Conservation (phyloP, 495 filamentous ascomycete species). For the Trichocladium uniseriatum region DNA sequence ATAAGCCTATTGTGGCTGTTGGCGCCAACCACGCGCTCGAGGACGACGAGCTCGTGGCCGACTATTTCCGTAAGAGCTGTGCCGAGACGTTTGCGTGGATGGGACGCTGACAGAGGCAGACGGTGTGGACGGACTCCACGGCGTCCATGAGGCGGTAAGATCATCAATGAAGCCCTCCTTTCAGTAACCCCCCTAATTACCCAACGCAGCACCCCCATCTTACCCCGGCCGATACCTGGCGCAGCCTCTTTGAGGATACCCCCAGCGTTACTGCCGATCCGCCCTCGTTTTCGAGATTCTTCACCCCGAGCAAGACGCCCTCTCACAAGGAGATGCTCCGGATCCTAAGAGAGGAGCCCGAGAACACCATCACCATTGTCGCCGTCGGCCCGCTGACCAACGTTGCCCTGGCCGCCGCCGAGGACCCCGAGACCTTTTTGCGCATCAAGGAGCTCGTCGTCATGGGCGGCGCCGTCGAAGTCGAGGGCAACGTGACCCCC, state of each 20-base stretch:
- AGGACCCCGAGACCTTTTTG: conserved; percentile 79
- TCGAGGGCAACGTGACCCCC: conserved; percentile 73
- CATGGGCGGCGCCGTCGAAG: conserved; percentile 87
- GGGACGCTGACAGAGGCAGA: conserved; percentile 42
- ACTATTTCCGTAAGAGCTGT: conserved; percentile 67
- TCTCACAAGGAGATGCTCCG: conserved; percentile 81
- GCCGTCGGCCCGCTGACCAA: conserved; percentile 88
- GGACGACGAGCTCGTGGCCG: conserved; percentile 71
- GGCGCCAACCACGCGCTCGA: conserved; percentile 79
- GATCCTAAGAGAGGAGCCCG: conserved; percentile 64
- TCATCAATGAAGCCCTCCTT: background rate
- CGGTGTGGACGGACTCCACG: conserved; percentile 80
- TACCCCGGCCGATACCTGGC: conserved; percentile 75
- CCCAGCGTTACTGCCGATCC: conserved; percentile 29
- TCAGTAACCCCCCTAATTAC: conserved; percentile 3
- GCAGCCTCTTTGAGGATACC: conserved; percentile 60
- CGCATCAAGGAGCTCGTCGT: conserved; percentile 82
- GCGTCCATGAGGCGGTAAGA: conserved; percentile 72
- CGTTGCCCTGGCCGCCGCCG: conserved; percentile 74
- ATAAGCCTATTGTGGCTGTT: conserved; percentile 74
- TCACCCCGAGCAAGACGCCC: conserved; percentile 59
- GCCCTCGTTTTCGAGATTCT: conserved; percentile 43
- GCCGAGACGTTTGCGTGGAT: background rate
- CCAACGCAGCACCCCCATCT: conserved; percentile 72
- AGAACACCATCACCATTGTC: conserved; percentile 78